phyloP scores from a whole-genome alignment of 371 early-diverging fungal genomes.

The Capillidium heterosporum region DNA sequence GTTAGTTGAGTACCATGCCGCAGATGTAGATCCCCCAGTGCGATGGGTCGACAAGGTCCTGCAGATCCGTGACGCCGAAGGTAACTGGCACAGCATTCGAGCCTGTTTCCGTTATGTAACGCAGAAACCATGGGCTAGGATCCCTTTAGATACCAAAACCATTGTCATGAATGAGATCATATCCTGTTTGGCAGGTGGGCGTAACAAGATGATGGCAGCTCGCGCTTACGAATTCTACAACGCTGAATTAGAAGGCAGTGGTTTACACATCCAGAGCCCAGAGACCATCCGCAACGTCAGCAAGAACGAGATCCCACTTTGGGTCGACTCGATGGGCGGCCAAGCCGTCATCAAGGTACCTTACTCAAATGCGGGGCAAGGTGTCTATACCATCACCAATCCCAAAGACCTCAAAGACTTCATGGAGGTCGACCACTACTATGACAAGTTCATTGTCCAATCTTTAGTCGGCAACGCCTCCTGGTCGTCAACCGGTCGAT shows the following conservation, averaged over 20 bases:
- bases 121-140: conserved; percentile 83
- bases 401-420: conserved; percentile 52
- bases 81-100: conserved; percentile 70
- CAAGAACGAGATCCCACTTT: conserved; percentile 67
- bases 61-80: conserved; percentile 35
- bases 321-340: conserved; percentile 75
- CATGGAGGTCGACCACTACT: conserved; percentile 64
- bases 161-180: conserved; percentile 78
- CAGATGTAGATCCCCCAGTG: conserved; percentile 63
- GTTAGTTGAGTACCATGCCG: conserved; percentile 60
- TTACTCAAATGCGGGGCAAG: conserved; percentile 87
- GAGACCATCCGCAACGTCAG: conserved; percentile 82
- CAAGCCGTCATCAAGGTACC: conserved; percentile 87
- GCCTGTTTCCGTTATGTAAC: conserved; percentile 87
- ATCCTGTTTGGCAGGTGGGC: conserved; percentile 80
- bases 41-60: conserved; percentile 66
- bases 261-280: conserved; percentile 65
- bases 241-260: conserved; percentile 48
- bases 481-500: conserved; percentile 64
- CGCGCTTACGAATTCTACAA: conserved; percentile 83
- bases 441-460: conserved; percentile 90
- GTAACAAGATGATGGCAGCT: conserved; percentile 93
- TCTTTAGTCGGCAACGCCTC: conserved; percentile 82
- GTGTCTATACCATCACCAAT: conserved; percentile 84
- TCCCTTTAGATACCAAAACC: conserved; percentile 65